Evolutionary conservation across 768 basidiomycete species (phyloP).

Genomic region (Tricholoma sp.): DNA sequence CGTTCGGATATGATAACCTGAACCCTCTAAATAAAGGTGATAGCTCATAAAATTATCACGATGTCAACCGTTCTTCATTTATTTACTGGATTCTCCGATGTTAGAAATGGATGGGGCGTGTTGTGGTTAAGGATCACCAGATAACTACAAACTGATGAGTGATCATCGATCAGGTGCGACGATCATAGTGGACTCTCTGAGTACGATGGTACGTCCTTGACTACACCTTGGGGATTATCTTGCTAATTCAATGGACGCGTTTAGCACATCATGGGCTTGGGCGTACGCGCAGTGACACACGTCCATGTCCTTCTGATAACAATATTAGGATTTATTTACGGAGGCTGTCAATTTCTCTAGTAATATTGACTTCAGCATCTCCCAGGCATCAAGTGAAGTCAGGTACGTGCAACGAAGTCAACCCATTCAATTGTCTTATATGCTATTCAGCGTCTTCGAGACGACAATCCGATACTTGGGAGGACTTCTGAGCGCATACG

Average conservation of each 20-base stretch:
- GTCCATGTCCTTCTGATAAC: neutral
- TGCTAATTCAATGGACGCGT: neutral
- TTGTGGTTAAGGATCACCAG: conserved; percentile 23
- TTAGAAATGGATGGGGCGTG: conserved; percentile 27
- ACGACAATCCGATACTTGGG: conserved; percentile 72
- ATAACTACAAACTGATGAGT: conserved; percentile 14
- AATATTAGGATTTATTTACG: conserved; percentile 42
- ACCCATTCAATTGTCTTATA: neutral
- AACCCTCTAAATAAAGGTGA: conserved; percentile 38
- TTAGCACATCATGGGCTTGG: conserved; percentile 55
- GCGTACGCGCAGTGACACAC: conserved; percentile 25
- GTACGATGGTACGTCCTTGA: conserved; percentile 47
- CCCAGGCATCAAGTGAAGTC: conserved; percentile 33
- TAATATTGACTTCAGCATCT: conserved; percentile 45
- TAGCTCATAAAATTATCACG: conserved; percentile 21
- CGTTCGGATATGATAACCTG: conserved; percentile 54
- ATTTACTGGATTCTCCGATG: conserved; percentile 14
- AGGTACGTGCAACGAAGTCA: conserved; percentile 4
- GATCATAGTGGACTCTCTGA: conserved; percentile 58
- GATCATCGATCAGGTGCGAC: conserved; percentile 59
- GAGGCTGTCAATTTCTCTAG: conserved; percentile 50
- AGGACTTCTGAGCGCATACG: conserved; percentile 63
- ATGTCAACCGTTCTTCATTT: conserved; percentile 4
- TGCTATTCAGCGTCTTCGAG: conserved; percentile 54
- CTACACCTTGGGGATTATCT: neutral